Conservation (phyloP, 2,329 filamentous ascomycete species). For the Helotiales sp. region DNA sequence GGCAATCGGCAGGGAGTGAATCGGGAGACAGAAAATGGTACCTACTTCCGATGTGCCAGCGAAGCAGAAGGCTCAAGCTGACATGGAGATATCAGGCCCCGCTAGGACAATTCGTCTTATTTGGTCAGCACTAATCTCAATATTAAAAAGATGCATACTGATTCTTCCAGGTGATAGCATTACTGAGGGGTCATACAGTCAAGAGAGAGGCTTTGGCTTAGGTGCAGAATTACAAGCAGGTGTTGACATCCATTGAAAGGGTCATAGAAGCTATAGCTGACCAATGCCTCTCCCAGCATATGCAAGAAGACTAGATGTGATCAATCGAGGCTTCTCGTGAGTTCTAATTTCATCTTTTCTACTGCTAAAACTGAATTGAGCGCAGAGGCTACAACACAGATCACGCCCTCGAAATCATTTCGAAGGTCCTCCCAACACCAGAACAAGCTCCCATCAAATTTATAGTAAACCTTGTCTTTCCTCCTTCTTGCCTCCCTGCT, state of each 20-base stretch:
- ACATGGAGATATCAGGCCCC: conserved; percentile 1
- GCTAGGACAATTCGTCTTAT: conserved; percentile 24
- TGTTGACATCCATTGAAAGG: conserved; percentile 3
- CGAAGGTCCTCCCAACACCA: conserved; percentile 22
- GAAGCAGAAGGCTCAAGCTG: no score
- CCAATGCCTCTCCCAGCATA: conserved; percentile 16
- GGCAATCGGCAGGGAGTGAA: no score
- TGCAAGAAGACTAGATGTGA: conserved; percentile 25
- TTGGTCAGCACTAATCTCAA: conserved; percentile 13
- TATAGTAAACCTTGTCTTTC: conserved; percentile 23
- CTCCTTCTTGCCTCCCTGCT: no score
- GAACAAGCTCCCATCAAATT: conserved; percentile 24
- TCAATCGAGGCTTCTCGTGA: conserved; percentile 27
- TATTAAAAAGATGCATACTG: neutral
- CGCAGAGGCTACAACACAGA: conserved; percentile 27
- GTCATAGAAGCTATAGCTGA: neutral
- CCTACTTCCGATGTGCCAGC: neutral
- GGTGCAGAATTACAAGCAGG: conserved; percentile 28
- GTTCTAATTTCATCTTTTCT: neutral
- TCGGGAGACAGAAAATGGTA: no score
- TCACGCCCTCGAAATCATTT: conserved; percentile 21
- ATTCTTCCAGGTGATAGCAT: conserved; percentile 27
- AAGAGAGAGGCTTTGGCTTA: conserved; percentile 25
- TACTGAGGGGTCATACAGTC: conserved; percentile 25
- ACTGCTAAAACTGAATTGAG: neutral